Evolutionary conservation across 345 rosid genomes (phyloP).

Genomic region (Salix exigua): DNA sequence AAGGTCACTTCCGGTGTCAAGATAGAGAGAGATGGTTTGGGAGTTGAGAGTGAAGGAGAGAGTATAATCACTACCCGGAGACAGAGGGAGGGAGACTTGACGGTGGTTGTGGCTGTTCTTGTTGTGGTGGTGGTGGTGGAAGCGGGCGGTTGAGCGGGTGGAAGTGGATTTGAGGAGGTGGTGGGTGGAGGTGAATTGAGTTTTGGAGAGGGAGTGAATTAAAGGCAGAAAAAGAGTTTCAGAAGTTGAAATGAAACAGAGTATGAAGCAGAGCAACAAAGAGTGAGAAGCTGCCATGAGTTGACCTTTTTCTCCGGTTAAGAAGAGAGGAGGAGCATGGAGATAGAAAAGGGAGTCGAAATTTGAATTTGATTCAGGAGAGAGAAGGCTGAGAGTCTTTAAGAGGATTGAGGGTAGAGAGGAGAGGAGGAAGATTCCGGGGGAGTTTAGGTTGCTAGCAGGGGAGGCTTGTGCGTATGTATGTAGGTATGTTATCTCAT

Average conservation of each 20-base stretch:
- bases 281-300: slow-evolving; percentile 33
- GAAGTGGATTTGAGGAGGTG: slow-evolving; percentile 77
- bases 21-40: slow-evolving; percentile 60
- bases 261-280: slow-evolving; percentile 28
- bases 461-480: too few species aligned
- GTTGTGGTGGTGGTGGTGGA: slow-evolving; percentile 45
- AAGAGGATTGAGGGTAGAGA: neutral
- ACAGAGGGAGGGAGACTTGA: slow-evolving; percentile 78
- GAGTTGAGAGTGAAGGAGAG: slow-evolving; percentile 57
- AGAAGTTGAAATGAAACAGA: slow-evolving; percentile 26
- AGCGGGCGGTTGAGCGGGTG: slow-evolving; percentile 67
- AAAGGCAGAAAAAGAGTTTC: slow-evolving; percentile 46
- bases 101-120: slow-evolving; percentile 21
- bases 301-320: neutral
- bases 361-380: neutral
- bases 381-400: neutral
- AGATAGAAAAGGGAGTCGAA: neutral
- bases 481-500: too few species aligned
- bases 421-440: neutral
- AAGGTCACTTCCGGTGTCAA: slow-evolving; percentile 94
- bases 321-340: neutral
- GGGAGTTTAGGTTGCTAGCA: neutral
- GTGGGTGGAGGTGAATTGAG: slow-evolving; percentile 55
- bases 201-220: slow-evolving; percentile 59
- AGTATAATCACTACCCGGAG: slow-evolving; percentile 85